A percentile compares a stretch with the other conserved stretches of the same genome.
Conservation (phyloP, 768 basidiomycete species). For the Suillus subalutaceus region DNA sequence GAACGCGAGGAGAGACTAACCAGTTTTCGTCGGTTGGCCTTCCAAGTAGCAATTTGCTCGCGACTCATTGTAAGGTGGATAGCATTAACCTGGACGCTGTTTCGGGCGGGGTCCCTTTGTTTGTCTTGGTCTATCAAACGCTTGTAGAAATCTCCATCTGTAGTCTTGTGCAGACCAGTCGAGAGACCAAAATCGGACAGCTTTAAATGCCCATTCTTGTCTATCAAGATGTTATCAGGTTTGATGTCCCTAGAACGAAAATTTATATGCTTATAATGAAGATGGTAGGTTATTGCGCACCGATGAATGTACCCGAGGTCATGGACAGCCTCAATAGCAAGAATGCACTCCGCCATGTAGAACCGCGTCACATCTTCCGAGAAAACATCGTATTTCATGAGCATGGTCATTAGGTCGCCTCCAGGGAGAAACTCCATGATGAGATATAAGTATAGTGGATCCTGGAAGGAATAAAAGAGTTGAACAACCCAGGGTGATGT, state of each 20-base stretch:
- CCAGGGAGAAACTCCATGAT: slow-evolving; percentile 94
- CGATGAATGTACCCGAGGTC: slow-evolving; percentile 99
- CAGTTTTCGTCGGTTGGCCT: slow-evolving; percentile 95
- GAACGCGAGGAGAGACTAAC: slow-evolving; percentile 43
- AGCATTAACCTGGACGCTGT: slow-evolving; percentile 97
- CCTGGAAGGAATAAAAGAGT: slow-evolving; percentile 98
- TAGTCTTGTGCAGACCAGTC: slow-evolving; percentile 95
- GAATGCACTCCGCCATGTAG: slow-evolving; percentile 98
- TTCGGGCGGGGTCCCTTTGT: slow-evolving; percentile 68
- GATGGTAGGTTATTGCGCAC: slow-evolving; percentile 45
- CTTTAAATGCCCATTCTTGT: slow-evolving; percentile 95
- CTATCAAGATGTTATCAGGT: slow-evolving; percentile 98
- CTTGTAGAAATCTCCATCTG: slow-evolving; percentile 94
- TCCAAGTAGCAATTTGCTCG: slow-evolving; percentile 98
- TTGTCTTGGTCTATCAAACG: slow-evolving; percentile 81
- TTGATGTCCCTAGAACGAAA: slow-evolving; percentile 83
- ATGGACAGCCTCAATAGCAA: slow-evolving; percentile 98
- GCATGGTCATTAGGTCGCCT: slow-evolving; percentile 99
- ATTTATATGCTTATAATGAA: neutral
- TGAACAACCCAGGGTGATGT: slow-evolving; percentile 98
- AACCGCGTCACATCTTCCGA: slow-evolving; percentile 98
- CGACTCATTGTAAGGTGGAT: slow-evolving; percentile 98
- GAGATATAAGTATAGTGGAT: slow-evolving; percentile 92
- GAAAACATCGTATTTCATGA: slow-evolving; percentile 99
- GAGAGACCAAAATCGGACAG: slow-evolving; percentile 98